Evolutionary conservation across 805 yeast species (phyloP), one percentile per base, ranked within the genome.

Genomic region (Yarrowia sp.): DNA sequence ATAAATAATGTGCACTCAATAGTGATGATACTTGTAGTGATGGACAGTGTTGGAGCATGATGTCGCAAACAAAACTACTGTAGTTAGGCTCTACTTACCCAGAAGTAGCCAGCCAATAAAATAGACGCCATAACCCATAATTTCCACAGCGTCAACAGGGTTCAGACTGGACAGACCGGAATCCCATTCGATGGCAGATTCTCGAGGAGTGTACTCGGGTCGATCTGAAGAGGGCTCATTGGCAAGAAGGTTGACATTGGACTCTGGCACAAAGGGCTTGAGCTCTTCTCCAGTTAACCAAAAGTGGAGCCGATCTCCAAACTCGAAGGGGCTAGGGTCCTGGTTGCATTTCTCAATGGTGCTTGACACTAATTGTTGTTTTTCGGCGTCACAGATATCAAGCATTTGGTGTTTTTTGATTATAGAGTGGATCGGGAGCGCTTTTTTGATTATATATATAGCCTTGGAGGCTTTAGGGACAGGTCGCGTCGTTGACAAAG

Each of bases 261-360:
- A 10, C 8, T n/a, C 61, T 3, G 61, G 61, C 38, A 55, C 61
- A 55, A 55, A 55, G 4, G 61, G 61, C 47, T 55, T 55, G 36
- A 55, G 47, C 8, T 55, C 61, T 11, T 55, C 61, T 7, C 61
- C 61, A 31, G 61, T 55, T 17, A 55, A 9, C 61, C 61, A 55
- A 9, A 39, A 55, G 17, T 55, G 61, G 8, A 55, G 47, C 3
- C 47, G 45, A 41, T 55, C 61, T 15, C 41, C 47, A 15, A 55
- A 41, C 39, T 45, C 61, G 4, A 15, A 31, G 28, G 31, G 2
- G 22, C 8, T 41, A 44, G 60, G 15, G 31, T 55, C 61, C 47
- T 32, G 28, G 14, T 55, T 55, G 47, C 61, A 55, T 38, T 39
- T n/a, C 17, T 55, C 61, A 38, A 55, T 41, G 6, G 18, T 18